A percentile compares a stretch with the other conserved stretches of the same genome.
Conservation (phyloP, 2,329 filamentous ascomycete genomes). For the Paracamarosporium sp. region DNA sequence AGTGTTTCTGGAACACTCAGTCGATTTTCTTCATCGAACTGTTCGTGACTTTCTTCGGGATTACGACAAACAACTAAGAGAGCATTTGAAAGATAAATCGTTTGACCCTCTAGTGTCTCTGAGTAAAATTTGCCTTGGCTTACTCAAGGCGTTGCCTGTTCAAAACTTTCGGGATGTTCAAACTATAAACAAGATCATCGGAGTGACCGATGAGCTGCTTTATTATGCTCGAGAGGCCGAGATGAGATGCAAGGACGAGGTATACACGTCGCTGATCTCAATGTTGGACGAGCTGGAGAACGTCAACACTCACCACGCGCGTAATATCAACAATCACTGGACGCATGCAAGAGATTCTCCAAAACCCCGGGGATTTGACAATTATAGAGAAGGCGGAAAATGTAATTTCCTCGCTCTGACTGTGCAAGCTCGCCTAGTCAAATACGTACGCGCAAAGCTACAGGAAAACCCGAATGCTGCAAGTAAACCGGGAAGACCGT, state of each 20-base stretch:
- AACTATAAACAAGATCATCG: background rate
- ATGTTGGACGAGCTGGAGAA: constrained; percentile 17
- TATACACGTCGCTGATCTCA: background rate
- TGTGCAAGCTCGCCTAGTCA: constrained; percentile 14
- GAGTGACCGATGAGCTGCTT: constrained; percentile 13
- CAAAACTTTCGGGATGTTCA: background rate
- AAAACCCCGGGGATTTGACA: background rate
- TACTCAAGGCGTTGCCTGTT: constrained; percentile 12
- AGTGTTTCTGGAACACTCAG: constrained; percentile 7
- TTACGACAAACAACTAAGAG: constrained; percentile 13
- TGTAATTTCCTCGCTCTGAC: constrained; percentile 17
- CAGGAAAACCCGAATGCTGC: background rate
- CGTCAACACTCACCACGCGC: constrained; percentile 14
- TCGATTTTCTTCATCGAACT: constrained; percentile 25
- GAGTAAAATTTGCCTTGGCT: constrained; percentile 8
- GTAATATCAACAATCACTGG: constrained; percentile 12
- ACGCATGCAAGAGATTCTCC: constrained; percentile 10
- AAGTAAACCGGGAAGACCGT: constrained; percentile 11
- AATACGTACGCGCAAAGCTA: constrained; percentile 17
- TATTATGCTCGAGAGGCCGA: constrained; percentile 17
- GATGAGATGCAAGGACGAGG: background rate
- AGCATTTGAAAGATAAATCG: background rate
- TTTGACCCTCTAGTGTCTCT: constrained; percentile 12
- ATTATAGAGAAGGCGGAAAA: constrained; percentile 6
- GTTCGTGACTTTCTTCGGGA: constrained; percentile 22